Base-by-base conservation (phyloP, 257 asterid genomes). In the Rehmannia glutinosa region DNA sequence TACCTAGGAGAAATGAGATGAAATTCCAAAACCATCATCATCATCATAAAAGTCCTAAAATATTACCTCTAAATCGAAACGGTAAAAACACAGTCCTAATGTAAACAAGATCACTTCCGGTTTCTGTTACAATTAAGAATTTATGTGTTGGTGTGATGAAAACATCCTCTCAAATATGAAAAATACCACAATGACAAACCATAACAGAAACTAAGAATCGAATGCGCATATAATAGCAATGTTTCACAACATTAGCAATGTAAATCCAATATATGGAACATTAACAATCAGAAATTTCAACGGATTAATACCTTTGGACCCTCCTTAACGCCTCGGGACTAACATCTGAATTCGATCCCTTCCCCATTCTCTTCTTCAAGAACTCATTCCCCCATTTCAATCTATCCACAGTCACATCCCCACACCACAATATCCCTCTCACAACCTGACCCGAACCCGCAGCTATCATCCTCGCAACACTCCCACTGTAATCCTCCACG, bases 381-480 rank as follows among this genome's bases (percentile, higher is more conserved):
- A 84, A 85, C 9, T 78, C 88, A 57, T 93, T 69, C 36, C 96
- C 96, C 97, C 98, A 90, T 43, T 79, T 87, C 20, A 93, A 75
- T 79, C 96, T 81, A 56, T 87, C 96, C 45, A 79, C 87, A 1
- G 97, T 88, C 32, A 92, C 80, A 79, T 91, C 95, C 7, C 99
- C 96, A 55, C 96, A 86, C 97, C 99, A 90, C 77, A 94, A 66
- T 13, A 94, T 88, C 82, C 99, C 97, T 50, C 84, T 81, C n/a
- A 94, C 73, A 62, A 94, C 65, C 58, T 85, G 99, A 20, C 97
- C 99, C 1, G 96, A 86, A 1, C 97, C 95, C 2, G 88, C 81
- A 0, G 97, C 99, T 2, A 93, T 90, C 89, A 85, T 25, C 82
- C 83, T 80, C 12, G 96, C 92, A 0, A 73, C 59, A 1, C 91